Percentiles rank a stretch among this genome's conserved stretches.
Evolutionary conservation across 148 eudicot species (phyloP).

Genomic region (Limonium bicolor): DNA sequence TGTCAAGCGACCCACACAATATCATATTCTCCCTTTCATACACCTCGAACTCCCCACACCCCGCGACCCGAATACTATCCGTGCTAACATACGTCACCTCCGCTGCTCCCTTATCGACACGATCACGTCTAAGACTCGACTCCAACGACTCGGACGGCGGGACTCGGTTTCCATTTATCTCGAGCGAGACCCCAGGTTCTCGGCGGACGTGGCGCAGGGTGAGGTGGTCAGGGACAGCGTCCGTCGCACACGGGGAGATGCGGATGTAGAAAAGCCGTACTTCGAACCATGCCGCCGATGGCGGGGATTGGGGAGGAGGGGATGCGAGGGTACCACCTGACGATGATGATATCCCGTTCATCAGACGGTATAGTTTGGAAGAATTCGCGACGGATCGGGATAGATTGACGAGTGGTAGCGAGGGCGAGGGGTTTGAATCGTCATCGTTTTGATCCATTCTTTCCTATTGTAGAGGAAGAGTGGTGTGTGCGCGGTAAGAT

Average conservation of each 20-base stretch:
- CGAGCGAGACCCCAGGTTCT: slow-evolving; percentile 37
- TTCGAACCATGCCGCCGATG: slow-evolving; percentile 41
- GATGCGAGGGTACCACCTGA: background rate
- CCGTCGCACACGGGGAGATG: slow-evolving; percentile 43
- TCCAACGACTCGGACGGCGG: slow-evolving; percentile 33
- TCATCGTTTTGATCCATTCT: slow-evolving; percentile 7
- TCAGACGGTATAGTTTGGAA: slow-evolving; percentile 11
- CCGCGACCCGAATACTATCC: slow-evolving; percentile 43
- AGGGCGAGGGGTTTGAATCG: background rate
- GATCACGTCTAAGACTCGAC: slow-evolving; percentile 43
- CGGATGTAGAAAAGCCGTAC: slow-evolving; percentile 74
- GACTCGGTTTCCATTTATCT: slow-evolving; percentile 44
- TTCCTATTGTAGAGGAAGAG: no score
- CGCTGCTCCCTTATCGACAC: slow-evolving; percentile 38
- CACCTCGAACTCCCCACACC: slow-evolving; percentile 70
- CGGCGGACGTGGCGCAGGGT: slow-evolving; percentile 48
- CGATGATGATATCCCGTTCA: slow-evolving; percentile 8
- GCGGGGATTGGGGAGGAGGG: slow-evolving; percentile 7
- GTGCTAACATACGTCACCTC: slow-evolving; percentile 78
- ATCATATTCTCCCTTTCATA: slow-evolving; percentile 39
- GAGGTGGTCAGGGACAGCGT: slow-evolving; percentile 35
- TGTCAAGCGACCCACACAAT: slow-evolving; percentile 59
- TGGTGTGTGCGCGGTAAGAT: no score
- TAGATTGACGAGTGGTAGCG: slow-evolving; percentile 4
- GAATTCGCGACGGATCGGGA: slow-evolving; percentile 4